Percentiles rank a stretch among this genome's conserved stretches.
Conservation (phyloP, 441 rosid species). For the Euphorbia celastroides region DNA sequence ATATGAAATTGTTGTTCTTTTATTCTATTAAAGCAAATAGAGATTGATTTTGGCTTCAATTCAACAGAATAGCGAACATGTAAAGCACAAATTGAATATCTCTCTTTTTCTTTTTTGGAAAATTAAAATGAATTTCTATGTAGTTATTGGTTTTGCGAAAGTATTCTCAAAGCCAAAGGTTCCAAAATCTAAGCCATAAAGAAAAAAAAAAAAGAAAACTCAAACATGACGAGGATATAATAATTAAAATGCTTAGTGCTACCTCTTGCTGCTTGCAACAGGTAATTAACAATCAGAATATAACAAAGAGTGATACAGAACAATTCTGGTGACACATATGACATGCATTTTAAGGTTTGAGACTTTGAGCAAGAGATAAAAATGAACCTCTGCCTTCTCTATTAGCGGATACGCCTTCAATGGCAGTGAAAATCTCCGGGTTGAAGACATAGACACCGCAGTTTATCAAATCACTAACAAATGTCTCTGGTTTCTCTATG, state of each 20-base stretch:
- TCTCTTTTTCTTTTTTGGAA: too few relatives aligned
- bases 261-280: neutral
- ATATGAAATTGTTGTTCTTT: neutral
- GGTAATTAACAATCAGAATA: neutral
- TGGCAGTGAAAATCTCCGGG: slow-evolving; percentile 57
- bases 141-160: neutral
- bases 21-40: neutral
- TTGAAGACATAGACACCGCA: slow-evolving; percentile 82
- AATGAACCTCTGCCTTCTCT: slow-evolving; percentile 56
- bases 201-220: neutral
- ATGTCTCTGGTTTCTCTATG: too few relatives aligned
- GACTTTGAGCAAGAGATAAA: too few relatives aligned
- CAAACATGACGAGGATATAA: neutral
- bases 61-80: neutral
- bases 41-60: neutral
- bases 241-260: neutral
- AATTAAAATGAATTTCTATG: too few relatives aligned
- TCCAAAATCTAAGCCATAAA: neutral
- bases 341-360: neutral
- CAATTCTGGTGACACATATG: neutral
- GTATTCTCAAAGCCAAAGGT: neutral
- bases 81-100: neutral
- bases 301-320: neutral
- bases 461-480: slow-evolving; percentile 59
- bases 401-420: slow-evolving; percentile 44